Base-by-base conservation (phyloP, 2,329 filamentous ascomycete genomes). In the Apiospora phragmitis region DNA sequence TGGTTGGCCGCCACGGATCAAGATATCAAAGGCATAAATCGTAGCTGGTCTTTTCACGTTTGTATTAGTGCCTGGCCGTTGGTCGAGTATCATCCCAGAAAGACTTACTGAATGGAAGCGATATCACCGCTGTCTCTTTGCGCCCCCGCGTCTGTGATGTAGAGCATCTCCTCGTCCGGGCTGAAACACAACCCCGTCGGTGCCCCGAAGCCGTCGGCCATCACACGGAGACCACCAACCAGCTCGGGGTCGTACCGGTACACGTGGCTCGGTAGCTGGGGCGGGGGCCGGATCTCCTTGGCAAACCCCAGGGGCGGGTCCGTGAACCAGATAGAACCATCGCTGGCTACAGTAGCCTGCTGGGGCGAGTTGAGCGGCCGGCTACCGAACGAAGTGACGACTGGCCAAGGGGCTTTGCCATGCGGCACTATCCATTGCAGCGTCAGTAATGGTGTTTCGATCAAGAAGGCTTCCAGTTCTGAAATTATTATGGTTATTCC, bases 21-120 rank as follows among this genome's bases (percentile, higher is more conserved):
- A 69, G 8, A 89, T 77, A 74, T 88, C 85, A 69, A 83, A 88
- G 0, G 85, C 85, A 68, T 88, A 88, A 7, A 85, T 83, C 1
- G 79, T 79, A 6, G 79, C 79, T 5, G 78, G 70, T 5, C 80
- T 82, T 42, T 7, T 62, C 29, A 42, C 1, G 24, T 45, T 7
- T 29, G 8, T 16, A 26, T 67, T 38, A 45, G n/a, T 24, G 65
- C 21, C 16, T 49, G 41, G 65, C 3, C 24, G 35, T 7, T 32
- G 16, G 41, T 4, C 1, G 8, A 14, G 4, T 3, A 12, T n/a
- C n/a, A 14, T 12, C 24, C 9, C 29, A 24, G 18, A 0, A 3
- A 67, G 8, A 45, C 74, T 68, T 72, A 80, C 80, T 79, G 77
- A 43, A 69, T 74, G 21, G 73, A 72, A 72, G 81, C 77, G 21